Evolutionary conservation across 2,329 filamentous ascomycete genomes (phyloP).

Genomic region (Blumeriella jaapii): DNA sequence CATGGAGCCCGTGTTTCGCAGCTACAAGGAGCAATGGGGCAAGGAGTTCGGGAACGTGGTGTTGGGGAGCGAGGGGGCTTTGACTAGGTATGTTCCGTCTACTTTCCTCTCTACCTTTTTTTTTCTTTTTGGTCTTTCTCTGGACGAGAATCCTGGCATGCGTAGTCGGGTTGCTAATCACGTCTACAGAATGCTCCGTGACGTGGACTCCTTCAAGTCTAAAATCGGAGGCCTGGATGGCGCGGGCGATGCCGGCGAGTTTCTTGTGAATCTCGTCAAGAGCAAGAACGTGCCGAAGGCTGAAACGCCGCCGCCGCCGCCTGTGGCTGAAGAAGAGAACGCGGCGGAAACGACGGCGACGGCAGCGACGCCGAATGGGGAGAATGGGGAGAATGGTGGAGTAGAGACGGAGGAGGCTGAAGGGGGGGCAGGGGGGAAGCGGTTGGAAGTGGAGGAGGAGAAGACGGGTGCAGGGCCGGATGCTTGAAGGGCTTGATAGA

Average conservation of each 20-base stretch:
- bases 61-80: conserved; percentile 47
- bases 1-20: conserved; percentile 57
- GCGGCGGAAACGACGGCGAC: no score
- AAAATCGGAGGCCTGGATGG: conserved; percentile 53
- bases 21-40: conserved; percentile 54
- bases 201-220: conserved; percentile 50
- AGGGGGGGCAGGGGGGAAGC: no score
- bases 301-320: conserved; percentile 1
- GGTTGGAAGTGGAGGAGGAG: no score
- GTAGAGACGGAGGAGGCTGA: no score
- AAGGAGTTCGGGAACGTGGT: conserved; percentile 49
- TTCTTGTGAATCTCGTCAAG: conserved; percentile 52
- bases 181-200: conserved; percentile 43
- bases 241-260: conserved; percentile 56
- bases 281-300: conserved; percentile 34
- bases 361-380: no score
- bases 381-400: no score
- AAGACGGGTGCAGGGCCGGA: no score
- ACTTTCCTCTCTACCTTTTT: no score
- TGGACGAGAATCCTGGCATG: no score
- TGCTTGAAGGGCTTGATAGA: no score
- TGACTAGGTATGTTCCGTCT: conserved; percentile 41
- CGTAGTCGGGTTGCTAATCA: conserved; percentile 1
- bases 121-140: no score
- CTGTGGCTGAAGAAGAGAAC: not conserved